phyloP scores from a whole-genome alignment of 2,329 filamentous ascomycete species.

The Cladosporium sp. region DNA sequence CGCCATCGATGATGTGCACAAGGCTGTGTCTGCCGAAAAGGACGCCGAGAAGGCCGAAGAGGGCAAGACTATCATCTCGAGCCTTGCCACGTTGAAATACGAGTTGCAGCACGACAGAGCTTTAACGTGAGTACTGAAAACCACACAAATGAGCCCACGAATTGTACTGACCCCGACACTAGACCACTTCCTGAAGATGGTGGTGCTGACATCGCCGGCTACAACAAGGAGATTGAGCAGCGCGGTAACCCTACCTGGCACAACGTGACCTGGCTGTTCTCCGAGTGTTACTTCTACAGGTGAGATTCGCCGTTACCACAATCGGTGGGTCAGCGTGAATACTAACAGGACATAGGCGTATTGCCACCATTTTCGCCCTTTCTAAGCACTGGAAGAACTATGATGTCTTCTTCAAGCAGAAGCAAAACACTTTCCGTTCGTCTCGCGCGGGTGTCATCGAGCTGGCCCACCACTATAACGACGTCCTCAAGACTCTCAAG shows the following conservation, averaged over 20 bases:
- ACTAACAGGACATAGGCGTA: slow-evolving; percentile 60
- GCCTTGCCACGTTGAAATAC: slow-evolving; percentile 84
- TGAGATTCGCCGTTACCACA: slow-evolving; percentile 37
- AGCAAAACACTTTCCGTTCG: slow-evolving; percentile 88
- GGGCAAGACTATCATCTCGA: slow-evolving; percentile 81
- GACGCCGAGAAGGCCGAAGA: slow-evolving; percentile 70
- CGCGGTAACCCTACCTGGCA: slow-evolving; percentile 79
- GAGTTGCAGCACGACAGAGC: slow-evolving; percentile 87
- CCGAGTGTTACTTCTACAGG: slow-evolving; percentile 93
- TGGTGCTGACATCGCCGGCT: slow-evolving; percentile 70
- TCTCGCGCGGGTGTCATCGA: slow-evolving; percentile 85
- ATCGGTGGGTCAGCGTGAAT: not conserved
- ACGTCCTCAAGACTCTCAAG: slow-evolving; percentile 69
- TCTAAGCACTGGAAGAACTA: slow-evolving; percentile 85
- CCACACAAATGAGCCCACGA: not conserved
- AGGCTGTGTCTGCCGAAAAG: slow-evolving; percentile 61
- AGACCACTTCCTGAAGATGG: slow-evolving; percentile 79
- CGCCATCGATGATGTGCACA: slow-evolving; percentile 92
- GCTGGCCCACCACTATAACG: slow-evolving; percentile 75
- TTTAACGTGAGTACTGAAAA: slow-evolving; percentile 63
- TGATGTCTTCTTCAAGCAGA: slow-evolving; percentile 86
- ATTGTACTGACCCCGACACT: slow-evolving; percentile 18
- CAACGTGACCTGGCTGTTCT: slow-evolving; percentile 81
- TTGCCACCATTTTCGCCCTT: slow-evolving; percentile 74
- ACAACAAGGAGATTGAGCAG: slow-evolving; percentile 81